Base-by-base conservation (phyloP, 768 basidiomycete genomes). In the Trametes meyenii region DNA sequence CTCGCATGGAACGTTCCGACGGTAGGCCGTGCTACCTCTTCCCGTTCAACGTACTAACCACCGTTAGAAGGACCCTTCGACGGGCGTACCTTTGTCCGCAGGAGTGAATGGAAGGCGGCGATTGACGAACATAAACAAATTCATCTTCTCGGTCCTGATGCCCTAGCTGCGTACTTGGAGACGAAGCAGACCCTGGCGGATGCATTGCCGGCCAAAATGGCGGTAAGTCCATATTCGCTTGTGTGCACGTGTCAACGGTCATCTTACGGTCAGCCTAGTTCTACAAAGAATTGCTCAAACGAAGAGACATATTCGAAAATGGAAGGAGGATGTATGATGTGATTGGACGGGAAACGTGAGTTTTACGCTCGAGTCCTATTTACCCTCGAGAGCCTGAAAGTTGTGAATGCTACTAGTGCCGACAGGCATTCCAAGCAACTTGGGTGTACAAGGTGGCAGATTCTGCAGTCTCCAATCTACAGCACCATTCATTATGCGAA, bases 371-470 rank as follows among this genome's bases (percentile, higher is more conserved):
- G 43, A 29, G 13, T 35, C 17, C 21, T 1, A 17, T 21, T 5
- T 2, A 0, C 2, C 26, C 7, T 53, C 14, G 45, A 29, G 38
- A 16, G 1, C 21, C 11, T 55, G 12, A 42, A n/a, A 8, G 19
- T 12, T 21, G 24, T 24, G 42, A 12, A 24, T 12, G 7, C 26
- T 35, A 62, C 10, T 50, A 85, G 85, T 52, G 75, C 74, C 19
- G 70, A 66, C 50, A 0, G 0, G 0, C 64, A 79, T 26, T 81
- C 82, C 0, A 13, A 46, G 0, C n/a, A 48, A 3, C 67, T 79
- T 62, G 83, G 83, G 6, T 86, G 82, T 77, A 60, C 74, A 1
- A 65, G 71, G 14, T 65, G 62, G 24, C 79, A 85, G 62, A 70
- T 88, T 23, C 35, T 81, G 36, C 72, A 72, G 13, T 72, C 74